These are phyloP conservation scores for Opeltia flavorubescens DNA, from an alignment of 495 filamentous ascomycete genomes.

Conservation along the genomic window DNA sequence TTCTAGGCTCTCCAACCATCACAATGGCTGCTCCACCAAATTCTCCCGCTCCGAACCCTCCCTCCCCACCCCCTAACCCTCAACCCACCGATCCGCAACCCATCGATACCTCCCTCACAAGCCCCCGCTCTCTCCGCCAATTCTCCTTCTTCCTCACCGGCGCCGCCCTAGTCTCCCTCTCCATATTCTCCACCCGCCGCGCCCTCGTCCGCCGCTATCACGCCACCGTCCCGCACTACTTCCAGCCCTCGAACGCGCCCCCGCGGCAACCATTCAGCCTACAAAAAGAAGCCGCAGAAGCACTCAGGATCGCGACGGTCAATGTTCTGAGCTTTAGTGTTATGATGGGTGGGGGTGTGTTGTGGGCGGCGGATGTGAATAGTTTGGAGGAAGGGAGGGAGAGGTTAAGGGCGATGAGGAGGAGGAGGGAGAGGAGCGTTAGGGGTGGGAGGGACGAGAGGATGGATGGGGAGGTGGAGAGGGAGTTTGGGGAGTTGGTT, in stretches of 20 bases:
- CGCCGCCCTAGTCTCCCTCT: conserved; percentile 54
- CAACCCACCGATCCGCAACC: background rate
- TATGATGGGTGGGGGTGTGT: conserved; percentile 48
- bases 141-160: conserved; percentile 50
- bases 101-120: background rate
- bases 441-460: conserved; percentile 27
- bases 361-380: conserved; percentile 61
- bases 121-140: conserved; percentile 14
- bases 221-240: conserved; percentile 47
- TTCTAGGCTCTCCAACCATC: too few relatives aligned
- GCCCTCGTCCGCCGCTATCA: conserved; percentile 40
- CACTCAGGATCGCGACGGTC: conserved; percentile 68
- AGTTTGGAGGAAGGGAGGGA: conserved; percentile 51
- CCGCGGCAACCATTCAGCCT: conserved; percentile 30
- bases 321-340: conserved; percentile 60
- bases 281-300: conserved; percentile 56
- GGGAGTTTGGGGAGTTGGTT: conserved; percentile 59
- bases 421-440: conserved; percentile 28
- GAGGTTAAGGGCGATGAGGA: conserved; percentile 36
- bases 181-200: conserved; percentile 55
- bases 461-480: conserved; percentile 44
- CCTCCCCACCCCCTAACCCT: background rate
- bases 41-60: too few relatives aligned
- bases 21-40: too few relatives aligned
- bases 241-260: conserved; percentile 35